These are phyloP conservation scores for Eucalyptus lansdowneana DNA, from an alignment of 345 rosid species.

Conservation along the genomic window DNA sequence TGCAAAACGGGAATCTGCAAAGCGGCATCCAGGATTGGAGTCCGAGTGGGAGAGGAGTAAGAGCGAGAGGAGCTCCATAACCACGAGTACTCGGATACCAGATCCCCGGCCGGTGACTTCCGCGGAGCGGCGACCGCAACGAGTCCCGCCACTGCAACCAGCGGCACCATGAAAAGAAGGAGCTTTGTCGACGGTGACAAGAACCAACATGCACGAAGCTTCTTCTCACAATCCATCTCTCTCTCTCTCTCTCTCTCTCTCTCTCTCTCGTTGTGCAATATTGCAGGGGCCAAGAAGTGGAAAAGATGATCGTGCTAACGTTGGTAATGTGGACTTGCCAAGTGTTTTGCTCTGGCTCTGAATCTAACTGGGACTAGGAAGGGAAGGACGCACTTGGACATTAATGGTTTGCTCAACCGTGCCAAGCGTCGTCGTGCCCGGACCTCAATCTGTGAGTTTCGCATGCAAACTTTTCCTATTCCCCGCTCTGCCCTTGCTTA, in stretches of 20 bases:
- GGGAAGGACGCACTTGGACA: background rate
- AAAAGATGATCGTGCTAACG: background rate
- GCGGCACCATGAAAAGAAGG: constrained; percentile 29
- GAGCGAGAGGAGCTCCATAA: background rate
- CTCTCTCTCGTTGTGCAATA: background rate
- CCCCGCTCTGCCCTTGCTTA: constrained; percentile 6
- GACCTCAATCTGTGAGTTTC: background rate
- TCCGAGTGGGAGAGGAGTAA: background rate
- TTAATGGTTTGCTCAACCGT: background rate
- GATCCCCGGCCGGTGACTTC: background rate
- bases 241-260: background rate
- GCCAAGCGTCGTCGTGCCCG: constrained; percentile 18
- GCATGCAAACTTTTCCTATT: constrained; percentile 20
- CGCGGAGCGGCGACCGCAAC: constrained; percentile 17
- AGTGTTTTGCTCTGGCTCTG: background rate
- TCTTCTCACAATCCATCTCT: background rate
- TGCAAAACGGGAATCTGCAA: background rate
- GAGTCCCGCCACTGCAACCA: constrained; percentile 17
- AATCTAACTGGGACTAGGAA: background rate
- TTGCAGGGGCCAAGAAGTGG: background rate
- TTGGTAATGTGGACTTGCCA: background rate
- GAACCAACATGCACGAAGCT: constrained; percentile 11
- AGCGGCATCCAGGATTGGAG: background rate
- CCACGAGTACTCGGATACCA: background rate
- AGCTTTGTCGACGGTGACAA: constrained; percentile 14